Evolutionary conservation across 2,329 filamentous ascomycete species (phyloP), one percentile per base, ranked within the genome.

Genomic region (Fusarium keratoplasticum): DNA sequence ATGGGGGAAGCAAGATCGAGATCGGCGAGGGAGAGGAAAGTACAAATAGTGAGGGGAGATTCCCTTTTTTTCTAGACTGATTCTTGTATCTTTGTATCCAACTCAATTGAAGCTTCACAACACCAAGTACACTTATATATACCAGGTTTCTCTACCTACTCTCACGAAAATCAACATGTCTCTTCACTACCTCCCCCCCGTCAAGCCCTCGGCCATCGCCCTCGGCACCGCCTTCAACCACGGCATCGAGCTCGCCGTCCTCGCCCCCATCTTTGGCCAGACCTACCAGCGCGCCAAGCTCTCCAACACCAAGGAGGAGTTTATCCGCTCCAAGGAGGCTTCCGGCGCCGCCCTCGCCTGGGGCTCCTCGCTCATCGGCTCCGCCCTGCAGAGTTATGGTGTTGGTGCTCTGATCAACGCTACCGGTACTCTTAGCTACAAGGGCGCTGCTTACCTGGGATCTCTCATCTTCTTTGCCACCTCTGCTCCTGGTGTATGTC

Each of bases 191-290:
- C 87, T 91, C 36, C 89, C 89, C 75, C 83, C 95, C 78, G 96
- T 99, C 82, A 98, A 98, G 93, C 96, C 96, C 79, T 98, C 95
- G 82, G 96, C 96, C 81, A 98, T 99, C 82, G 96, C 96, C 81
- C 91, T 98, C 81, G 96, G 96, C 86, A 96, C 95, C 73, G 87
- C 95, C 84, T 99, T 98, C 92, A 98, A 94, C 89, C 96, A 99
- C 87, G 92, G 92, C 80, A 89, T 95, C 80, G 96, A 96, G 81
- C 92, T 96, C 75, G 95, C 94, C 73, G 91, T 98, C 79, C 90
- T 98, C 73, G 90, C 91, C 69, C 96, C 96, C 73, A 87, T 98
- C 85, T 98, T 98, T 83, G 96, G 96, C 82, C 93, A 97, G 81
- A 96, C 95, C 81, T 98, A 98, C 90, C 92, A 95, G 86, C 93